Evolutionary conservation across 352 stramenopile genomes (phyloP).

Genomic region (Pseudoperonospora humuli): DNA sequence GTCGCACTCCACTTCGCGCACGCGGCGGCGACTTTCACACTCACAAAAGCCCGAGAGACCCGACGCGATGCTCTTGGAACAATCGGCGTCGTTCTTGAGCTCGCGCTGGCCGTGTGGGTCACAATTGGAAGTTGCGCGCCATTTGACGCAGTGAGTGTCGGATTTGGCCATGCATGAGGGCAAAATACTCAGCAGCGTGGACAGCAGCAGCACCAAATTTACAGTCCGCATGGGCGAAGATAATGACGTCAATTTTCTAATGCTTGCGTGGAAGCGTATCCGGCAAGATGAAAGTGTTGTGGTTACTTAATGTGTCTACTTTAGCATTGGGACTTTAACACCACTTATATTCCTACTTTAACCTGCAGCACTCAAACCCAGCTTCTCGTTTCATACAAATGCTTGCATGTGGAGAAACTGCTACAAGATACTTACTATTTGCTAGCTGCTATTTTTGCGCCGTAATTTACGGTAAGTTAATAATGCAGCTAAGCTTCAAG

Average conservation of each 20-base stretch:
- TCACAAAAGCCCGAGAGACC: constrained; percentile 68
- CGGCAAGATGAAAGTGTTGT: not conserved
- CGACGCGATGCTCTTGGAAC: constrained; percentile 34
- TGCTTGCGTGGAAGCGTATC: not conserved
- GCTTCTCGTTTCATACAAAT: no score
- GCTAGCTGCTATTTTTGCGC: no score
- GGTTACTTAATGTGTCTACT: not conserved
- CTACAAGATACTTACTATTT: no score
- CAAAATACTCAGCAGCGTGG: constrained; percentile 1
- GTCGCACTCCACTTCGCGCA: constrained; percentile 67
- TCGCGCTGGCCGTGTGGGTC: constrained; percentile 65
- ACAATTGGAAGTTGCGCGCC: constrained; percentile 59
- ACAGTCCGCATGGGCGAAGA: constrained; percentile 8
- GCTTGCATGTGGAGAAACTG: no score
- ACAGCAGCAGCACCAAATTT: constrained; percentile 4
- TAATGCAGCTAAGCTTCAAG: not conserved
- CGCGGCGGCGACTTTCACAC: constrained; percentile 65
- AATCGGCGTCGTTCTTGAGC: constrained; percentile 52
- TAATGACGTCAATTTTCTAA: not conserved
- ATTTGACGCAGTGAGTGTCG: constrained; percentile 48
- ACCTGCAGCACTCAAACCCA: no score
- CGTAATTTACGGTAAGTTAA: no score
- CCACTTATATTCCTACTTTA: no score
- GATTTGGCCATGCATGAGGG: not conserved
- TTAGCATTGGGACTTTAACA: not conserved